These are phyloP conservation scores for Cokeromyces recurvatus DNA, from an alignment of 371 early-diverging fungal species.

Conservation along the genomic window DNA sequence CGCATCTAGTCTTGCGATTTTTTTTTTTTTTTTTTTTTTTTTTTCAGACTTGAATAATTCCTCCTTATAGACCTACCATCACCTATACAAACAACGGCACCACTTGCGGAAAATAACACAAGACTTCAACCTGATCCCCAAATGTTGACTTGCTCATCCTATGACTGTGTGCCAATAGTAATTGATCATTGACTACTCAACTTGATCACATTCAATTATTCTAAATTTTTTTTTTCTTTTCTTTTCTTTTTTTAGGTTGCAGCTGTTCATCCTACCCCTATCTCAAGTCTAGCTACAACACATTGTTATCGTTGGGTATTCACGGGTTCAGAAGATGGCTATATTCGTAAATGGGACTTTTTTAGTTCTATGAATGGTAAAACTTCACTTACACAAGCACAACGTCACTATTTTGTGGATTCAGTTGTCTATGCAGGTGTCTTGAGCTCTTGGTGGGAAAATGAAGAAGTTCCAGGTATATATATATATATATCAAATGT, in stretches of 20 bases:
- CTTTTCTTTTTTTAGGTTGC: constrained; percentile 64
- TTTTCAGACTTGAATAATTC: too few species aligned
- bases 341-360: constrained; percentile 91
- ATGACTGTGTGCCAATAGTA: constrained; percentile 58
- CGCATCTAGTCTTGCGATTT: neutral
- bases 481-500: too few species aligned
- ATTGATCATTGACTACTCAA: neutral
- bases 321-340: constrained; percentile 92
- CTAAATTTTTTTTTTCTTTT: neutral
- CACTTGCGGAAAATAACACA: constrained; percentile 9
- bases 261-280: constrained; percentile 71
- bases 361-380: constrained; percentile 84
- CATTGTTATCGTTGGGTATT: constrained; percentile 88
- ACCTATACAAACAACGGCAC: constrained; percentile 15
- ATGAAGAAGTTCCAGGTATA: constrained; percentile 68
- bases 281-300: constrained; percentile 75
- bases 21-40: neutral
- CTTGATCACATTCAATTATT: neutral
- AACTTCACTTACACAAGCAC: constrained; percentile 74
- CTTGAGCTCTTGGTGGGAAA: constrained; percentile 89
- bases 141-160: constrained; percentile 39
- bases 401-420: constrained; percentile 82
- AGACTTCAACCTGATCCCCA: constrained; percentile 34
- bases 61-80: too few species aligned
- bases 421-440: constrained; percentile 84